Percentiles rank a stretch among this genome's conserved stretches.
phyloP scores from a whole-genome alignment of 2,329 filamentous ascomycete species.

The Magnaporthiopsis rhizophila region DNA sequence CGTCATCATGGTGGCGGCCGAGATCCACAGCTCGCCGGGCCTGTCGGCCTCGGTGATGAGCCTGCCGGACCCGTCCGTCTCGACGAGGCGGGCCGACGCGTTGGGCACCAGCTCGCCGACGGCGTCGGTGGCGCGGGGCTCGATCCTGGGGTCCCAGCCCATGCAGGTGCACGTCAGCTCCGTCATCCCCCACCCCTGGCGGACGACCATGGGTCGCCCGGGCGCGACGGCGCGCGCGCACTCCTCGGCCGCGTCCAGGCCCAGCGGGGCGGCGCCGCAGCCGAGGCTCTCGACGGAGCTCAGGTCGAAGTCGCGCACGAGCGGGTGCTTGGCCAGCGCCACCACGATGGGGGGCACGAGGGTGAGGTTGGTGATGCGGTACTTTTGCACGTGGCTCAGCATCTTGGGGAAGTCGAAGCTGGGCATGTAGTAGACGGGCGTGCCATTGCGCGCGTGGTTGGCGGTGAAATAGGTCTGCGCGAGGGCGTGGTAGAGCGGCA shows the following conservation, averaged over 20 bases:
- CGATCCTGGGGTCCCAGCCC: slow-evolving; percentile 49
- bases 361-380: slow-evolving; percentile 57
- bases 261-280: slow-evolving; percentile 63
- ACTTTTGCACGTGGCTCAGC: slow-evolving; percentile 59
- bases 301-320: slow-evolving; percentile 58
- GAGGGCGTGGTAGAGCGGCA: slow-evolving; percentile 71
- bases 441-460: slow-evolving; percentile 43
- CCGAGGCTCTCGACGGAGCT: slow-evolving; percentile 52
- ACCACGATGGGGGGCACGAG: slow-evolving; percentile 72
- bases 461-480: slow-evolving; percentile 65
- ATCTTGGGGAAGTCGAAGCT: slow-evolving; percentile 69
- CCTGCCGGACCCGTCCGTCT: slow-evolving; percentile 39
- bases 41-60: slow-evolving; percentile 40
- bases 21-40: slow-evolving; percentile 65
- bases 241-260: slow-evolving; percentile 46
- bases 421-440: slow-evolving; percentile 70
- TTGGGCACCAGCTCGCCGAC: slow-evolving; percentile 67
- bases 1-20: slow-evolving; percentile 64
- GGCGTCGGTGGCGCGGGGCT: slow-evolving; percentile 27
- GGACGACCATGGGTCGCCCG: slow-evolving; percentile 28
- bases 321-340: slow-evolving; percentile 62
- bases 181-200: slow-evolving; percentile 85
- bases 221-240: slow-evolving; percentile 45
- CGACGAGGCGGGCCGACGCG: slow-evolving; percentile 59
- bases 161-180: slow-evolving; percentile 67